These are phyloP conservation scores for Ochromonadaceae sp. DNA, from an alignment of 352 stramenopile species.

Conservation along the genomic window DNA sequence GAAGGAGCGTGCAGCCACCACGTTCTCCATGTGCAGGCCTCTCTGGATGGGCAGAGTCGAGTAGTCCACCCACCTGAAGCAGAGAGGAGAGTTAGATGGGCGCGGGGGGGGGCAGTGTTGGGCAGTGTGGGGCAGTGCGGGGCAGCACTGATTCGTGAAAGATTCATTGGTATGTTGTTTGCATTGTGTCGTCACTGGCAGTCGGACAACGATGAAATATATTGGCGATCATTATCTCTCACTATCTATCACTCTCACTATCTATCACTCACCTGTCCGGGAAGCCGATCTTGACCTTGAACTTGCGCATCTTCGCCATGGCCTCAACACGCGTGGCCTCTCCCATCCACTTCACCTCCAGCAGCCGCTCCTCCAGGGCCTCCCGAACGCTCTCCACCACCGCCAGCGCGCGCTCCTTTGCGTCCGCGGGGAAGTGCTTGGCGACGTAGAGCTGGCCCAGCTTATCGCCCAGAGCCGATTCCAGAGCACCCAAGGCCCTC, in stretches of 20 bases:
- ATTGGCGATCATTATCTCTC: too few species aligned
- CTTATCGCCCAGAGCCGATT: slow-evolving; percentile 56
- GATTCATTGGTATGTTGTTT: too few species aligned
- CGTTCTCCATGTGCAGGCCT: slow-evolving; percentile 15
- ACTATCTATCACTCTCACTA: too few species aligned
- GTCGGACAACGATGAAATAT: too few species aligned
- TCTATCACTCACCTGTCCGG: too few species aligned
- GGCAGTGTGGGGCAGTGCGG: too few species aligned
- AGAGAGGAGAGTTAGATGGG: too few species aligned
- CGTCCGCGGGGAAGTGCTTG: slow-evolving; percentile 59
- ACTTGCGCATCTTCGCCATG: slow-evolving; percentile 64
- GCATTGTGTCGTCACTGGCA: too few species aligned
- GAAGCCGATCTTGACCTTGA: slow-evolving; percentile 52
- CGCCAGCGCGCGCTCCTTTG: slow-evolving; percentile 51
- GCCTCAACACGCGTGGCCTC: slow-evolving; percentile 51
- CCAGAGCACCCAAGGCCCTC: slow-evolving; percentile 57
- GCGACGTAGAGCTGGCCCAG: slow-evolving; percentile 75
- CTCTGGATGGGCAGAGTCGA: slow-evolving; percentile 26
- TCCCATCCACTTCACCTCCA: slow-evolving; percentile 68
- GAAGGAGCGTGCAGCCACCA: slow-evolving; percentile 14
- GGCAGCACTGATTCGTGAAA: too few species aligned
- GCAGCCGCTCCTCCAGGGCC: slow-evolving; percentile 51
- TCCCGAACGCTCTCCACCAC: slow-evolving; percentile 64
- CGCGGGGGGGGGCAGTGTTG: too few species aligned
- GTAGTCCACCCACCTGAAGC: slow-evolving; percentile 51